A percentile compares a stretch with the other conserved stretches of the same genome.
Conservation (phyloP, 805 yeast genomes). For the Saccharomycopsis amapae region DNA sequence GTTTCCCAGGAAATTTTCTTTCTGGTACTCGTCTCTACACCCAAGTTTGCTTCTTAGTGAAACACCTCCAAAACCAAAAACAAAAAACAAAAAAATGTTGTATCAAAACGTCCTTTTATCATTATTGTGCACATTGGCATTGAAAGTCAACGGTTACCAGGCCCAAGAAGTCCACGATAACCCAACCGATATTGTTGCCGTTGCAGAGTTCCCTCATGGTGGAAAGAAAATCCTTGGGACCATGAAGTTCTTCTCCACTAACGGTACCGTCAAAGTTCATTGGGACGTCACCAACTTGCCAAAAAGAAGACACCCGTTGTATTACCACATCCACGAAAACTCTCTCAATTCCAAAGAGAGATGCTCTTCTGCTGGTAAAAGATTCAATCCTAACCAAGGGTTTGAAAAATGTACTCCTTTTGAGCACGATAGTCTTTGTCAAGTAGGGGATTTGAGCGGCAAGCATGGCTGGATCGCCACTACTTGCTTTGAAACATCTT, state of each 20-base stretch:
- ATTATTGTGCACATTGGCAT: too few species aligned
- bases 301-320: constrained; percentile 55
- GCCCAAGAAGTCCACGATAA: constrained; percentile 46
- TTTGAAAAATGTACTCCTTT: constrained; percentile 43
- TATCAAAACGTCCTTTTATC: too few species aligned
- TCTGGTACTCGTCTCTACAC: too few species aligned
- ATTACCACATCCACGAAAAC: constrained; percentile 59
- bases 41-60: too few species aligned
- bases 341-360: constrained; percentile 43
- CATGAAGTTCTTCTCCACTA: constrained; percentile 51
- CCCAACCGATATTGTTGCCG: constrained; percentile 44
- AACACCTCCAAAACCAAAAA: too few species aligned
- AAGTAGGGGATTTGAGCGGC: constrained; percentile 72
- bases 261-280: constrained; percentile 56
- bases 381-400: constrained; percentile 60
- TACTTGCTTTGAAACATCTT: constrained; percentile 57
- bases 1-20: too few species aligned
- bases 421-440: constrained; percentile 50
- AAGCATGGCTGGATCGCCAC: constrained; percentile 69
- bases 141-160: too few species aligned
- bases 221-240: constrained; percentile 40
- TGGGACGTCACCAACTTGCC: constrained; percentile 69
- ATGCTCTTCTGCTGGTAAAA: constrained; percentile 51
- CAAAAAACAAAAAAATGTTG: too few species aligned
- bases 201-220: constrained; percentile 51